Evolutionary conservation across 805 yeast genomes (phyloP).

Genomic region (Blastobotrys robertii): DNA sequence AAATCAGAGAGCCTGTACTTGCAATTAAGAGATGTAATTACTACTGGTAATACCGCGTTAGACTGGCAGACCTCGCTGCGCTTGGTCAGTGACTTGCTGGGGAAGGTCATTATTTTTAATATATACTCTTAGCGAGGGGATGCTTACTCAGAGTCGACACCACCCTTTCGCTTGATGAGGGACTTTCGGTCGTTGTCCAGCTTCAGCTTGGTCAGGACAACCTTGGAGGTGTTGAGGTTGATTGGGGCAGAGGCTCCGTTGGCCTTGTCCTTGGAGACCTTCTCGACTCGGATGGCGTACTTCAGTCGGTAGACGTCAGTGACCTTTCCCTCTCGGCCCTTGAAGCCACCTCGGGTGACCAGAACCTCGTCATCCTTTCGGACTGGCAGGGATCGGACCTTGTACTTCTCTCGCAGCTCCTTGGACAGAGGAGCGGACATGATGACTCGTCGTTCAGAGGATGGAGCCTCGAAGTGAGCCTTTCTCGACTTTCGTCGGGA

Average conservation of each 20-base stretch:
- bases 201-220: slow-evolving; percentile 96
- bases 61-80: too few species aligned
- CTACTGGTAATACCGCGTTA: too few species aligned
- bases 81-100: too few species aligned
- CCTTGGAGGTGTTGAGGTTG: slow-evolving; percentile 97
- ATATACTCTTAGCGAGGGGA: slow-evolving; percentile 1
- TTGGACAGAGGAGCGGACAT: slow-evolving; percentile 98
- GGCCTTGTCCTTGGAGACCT: slow-evolving; percentile 94
- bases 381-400: slow-evolving; percentile 90
- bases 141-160: slow-evolving; percentile 75
- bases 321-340: slow-evolving; percentile 98
- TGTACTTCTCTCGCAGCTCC: slow-evolving; percentile 97
- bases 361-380: slow-evolving; percentile 95
- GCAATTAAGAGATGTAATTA: too few species aligned
- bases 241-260: slow-evolving; percentile 96
- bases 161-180: slow-evolving; percentile 96
- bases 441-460: slow-evolving; percentile 86
- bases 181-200: slow-evolving; percentile 99
- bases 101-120: neutral
- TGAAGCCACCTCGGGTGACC: slow-evolving; percentile 97
- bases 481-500: slow-evolving; percentile 99
- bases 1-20: too few species aligned
- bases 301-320: slow-evolving; percentile 98
- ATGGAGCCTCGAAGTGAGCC: slow-evolving; percentile 98
- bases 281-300: slow-evolving; percentile 92